phyloP scores from a whole-genome alignment of 2,329 filamentous ascomycete genomes.

The Alternaria arbusti region DNA sequence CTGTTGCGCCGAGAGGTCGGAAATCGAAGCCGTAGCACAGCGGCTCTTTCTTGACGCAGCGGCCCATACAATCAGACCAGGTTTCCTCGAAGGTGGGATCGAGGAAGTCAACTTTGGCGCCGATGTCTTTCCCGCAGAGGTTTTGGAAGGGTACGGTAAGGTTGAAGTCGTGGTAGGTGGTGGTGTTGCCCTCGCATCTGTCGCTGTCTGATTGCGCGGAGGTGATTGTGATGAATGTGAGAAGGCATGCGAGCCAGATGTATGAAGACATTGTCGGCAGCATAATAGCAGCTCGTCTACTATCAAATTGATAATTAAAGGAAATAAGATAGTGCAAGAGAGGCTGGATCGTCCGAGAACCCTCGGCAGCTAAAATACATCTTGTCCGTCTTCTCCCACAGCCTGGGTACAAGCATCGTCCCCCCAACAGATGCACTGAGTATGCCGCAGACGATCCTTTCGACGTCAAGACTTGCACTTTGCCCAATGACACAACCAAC shows the following conservation, averaged over 20 bases:
- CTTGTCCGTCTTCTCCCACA: not conserved
- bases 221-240: not conserved
- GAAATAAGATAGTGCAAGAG: not conserved
- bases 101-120: conserved; percentile 10
- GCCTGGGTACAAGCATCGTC: not conserved
- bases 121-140: conserved; percentile 16
- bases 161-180: not conserved
- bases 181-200: not conserved
- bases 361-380: not conserved
- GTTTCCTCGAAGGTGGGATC: conserved; percentile 1
- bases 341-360: not conserved
- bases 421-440: not conserved
- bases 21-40: conserved; percentile 17
- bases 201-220: not conserved
- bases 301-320: not conserved
- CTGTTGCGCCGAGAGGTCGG: not conserved
- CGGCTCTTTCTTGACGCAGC: conserved; percentile 12
- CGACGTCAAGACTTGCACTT: not conserved
- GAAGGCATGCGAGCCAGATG: not conserved
- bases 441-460: not conserved
- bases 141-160: conserved; percentile 9
- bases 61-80: conserved; percentile 6
- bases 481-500: not conserved
- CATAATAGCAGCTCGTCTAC: not conserved
- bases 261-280: not conserved